A percentile compares a stretch with the other conserved stretches of the same genome.
These are phyloP conservation scores for Citrus trifoliata DNA, from an alignment of 345 rosid genomes.

Conservation along the genomic window DNA sequence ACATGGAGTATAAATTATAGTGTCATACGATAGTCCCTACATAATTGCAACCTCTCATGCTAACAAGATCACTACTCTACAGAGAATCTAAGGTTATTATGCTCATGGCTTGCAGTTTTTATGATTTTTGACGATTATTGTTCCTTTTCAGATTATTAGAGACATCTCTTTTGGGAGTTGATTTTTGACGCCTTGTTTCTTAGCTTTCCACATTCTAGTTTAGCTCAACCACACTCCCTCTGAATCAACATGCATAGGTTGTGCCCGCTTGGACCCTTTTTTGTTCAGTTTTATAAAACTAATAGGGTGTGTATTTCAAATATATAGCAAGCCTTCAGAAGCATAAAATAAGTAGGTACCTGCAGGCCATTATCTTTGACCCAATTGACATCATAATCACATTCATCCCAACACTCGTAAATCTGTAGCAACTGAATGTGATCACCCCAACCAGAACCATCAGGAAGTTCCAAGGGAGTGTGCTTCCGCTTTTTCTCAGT, in stretches of 20 bases:
- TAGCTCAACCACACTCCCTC: neutral
- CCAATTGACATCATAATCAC: constrained; percentile 68
- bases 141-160: neutral
- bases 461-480: constrained; percentile 62
- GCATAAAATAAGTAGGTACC: constrained; percentile 39
- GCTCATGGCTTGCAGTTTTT: neutral
- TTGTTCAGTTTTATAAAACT: neutral
- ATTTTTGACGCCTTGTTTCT: neutral
- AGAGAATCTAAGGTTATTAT: neutral
- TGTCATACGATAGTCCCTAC: neutral
- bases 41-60: neutral
- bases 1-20: neutral
- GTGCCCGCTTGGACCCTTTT: neutral
- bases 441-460: constrained; percentile 94
- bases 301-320: neutral
- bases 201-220: neutral
- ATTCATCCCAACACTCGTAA: constrained; percentile 72
- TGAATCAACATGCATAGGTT: too few species aligned
- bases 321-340: constrained; percentile 1
- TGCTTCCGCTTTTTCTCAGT: constrained; percentile 83
- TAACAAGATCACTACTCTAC: neutral
- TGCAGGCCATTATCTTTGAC: constrained; percentile 73
- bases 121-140: neutral
- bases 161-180: neutral
- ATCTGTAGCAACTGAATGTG: constrained; percentile 92